Evolutionary conservation across 306 rosid genomes (phyloP).

Genomic region (Prunus campanulata): DNA sequence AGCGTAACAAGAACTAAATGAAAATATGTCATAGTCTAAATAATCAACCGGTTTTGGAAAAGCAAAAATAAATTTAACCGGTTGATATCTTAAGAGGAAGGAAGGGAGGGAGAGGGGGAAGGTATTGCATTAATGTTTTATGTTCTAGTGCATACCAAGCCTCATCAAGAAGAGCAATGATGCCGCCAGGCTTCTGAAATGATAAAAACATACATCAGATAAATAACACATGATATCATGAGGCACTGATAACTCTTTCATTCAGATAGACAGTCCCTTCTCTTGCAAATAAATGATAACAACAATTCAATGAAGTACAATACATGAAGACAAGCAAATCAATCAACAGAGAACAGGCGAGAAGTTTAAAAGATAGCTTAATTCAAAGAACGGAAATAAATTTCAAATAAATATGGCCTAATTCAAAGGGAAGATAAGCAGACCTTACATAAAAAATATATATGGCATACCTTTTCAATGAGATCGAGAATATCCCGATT

Average conservation of each 20-base stretch:
- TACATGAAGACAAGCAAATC: background rate
- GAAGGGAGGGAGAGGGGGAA: slow-evolving; percentile 12
- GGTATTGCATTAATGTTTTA: slow-evolving; percentile 11
- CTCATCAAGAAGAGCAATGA: slow-evolving; percentile 94
- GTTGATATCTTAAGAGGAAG: slow-evolving; percentile 4
- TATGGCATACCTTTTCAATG: slow-evolving; percentile 71
- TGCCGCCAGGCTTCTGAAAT: slow-evolving; percentile 95
- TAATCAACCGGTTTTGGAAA: background rate
- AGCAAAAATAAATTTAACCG: background rate
- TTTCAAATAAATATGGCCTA: background rate
- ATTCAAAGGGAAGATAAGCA: background rate
- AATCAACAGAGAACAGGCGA: background rate
- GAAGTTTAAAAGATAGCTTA: background rate
- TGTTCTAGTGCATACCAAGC: slow-evolving; percentile 70
- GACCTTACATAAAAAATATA: slow-evolving; percentile 6
- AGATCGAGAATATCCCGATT: slow-evolving; percentile 97
- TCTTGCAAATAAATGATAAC: background rate
- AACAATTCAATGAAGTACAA: background rate
- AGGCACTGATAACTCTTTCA: background rate
- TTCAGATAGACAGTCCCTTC: background rate
- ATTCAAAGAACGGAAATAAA: background rate
- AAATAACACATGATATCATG: background rate
- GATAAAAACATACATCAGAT: slow-evolving; percentile 40
- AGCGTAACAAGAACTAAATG: slow-evolving; percentile 26
- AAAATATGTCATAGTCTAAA: slow-evolving; percentile 2